Evolutionary conservation across 345 rosid species (phyloP).

Genomic region (Rubroshorea leprosula): DNA sequence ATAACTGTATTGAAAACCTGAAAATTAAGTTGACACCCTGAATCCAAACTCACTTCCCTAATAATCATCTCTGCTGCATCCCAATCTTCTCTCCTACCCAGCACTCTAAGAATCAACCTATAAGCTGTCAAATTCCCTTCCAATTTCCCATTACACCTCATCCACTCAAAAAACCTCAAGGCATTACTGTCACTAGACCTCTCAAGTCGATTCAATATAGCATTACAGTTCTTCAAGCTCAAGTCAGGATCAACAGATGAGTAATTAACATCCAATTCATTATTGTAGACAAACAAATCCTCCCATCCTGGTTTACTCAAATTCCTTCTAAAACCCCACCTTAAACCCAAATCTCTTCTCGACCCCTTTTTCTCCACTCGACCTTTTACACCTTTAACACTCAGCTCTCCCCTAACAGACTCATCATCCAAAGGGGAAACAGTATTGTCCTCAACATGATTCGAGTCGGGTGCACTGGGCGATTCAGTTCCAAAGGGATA

Average conservation of each 20-base stretch:
- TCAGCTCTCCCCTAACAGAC: slow-evolving; percentile 20
- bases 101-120: slow-evolving; percentile 62
- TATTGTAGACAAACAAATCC: slow-evolving; percentile 25
- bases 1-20: slow-evolving; percentile 49
- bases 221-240: slow-evolving; percentile 54
- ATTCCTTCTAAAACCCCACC: slow-evolving; percentile 26
- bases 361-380: slow-evolving; percentile 23
- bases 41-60: slow-evolving; percentile 29
- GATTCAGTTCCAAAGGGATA: slow-evolving; percentile 34
- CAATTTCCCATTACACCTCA: slow-evolving; percentile 61
- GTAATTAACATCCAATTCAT: slow-evolving; percentile 52
- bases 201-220: slow-evolving; percentile 65
- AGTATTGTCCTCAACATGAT: slow-evolving; percentile 19
- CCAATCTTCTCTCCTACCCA: slow-evolving; percentile 75
- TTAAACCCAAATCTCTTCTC: slow-evolving; percentile 30
- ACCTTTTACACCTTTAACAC: slow-evolving; percentile 18
- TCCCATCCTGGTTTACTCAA: slow-evolving; percentile 25
- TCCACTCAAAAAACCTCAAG: slow-evolving; percentile 71
- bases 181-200: slow-evolving; percentile 46
- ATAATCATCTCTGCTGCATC: slow-evolving; percentile 52
- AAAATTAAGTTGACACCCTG: slow-evolving; percentile 34
- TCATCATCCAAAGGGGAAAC: slow-evolving; percentile 17
- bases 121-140: slow-evolving; percentile 56
- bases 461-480: slow-evolving; percentile 19
- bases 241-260: slow-evolving; percentile 35